phyloP scores from a whole-genome alignment of 768 basidiomycete genomes.

The Boletellus ananiceps region DNA sequence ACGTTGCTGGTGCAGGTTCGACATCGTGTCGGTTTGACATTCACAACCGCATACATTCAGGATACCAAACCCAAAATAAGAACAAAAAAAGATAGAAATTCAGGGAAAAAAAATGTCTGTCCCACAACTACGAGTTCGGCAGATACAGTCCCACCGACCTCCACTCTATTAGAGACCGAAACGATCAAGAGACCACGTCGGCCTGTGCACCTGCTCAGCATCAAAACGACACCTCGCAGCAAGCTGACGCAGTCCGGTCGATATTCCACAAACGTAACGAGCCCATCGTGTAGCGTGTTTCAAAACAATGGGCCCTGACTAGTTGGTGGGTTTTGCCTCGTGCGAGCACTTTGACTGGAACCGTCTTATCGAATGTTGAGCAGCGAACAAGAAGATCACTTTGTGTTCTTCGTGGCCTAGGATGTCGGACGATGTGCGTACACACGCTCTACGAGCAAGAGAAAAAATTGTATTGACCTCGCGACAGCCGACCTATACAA shows the following conservation, averaged over 20 bases:
- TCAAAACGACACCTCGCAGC: constrained; percentile 58
- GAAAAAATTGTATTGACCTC: neutral
- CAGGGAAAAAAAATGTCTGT: constrained; percentile 43
- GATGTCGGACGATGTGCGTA: no score
- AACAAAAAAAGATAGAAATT: neutral
- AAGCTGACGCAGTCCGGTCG: constrained; percentile 35
- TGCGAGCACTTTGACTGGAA: neutral
- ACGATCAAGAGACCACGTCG: constrained; percentile 32
- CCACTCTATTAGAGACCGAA: constrained; percentile 60
- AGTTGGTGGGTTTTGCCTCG: constrained; percentile 34
- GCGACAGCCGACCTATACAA: constrained; percentile 11
- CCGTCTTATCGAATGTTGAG: no score
- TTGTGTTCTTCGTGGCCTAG: no score
- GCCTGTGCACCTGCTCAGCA: constrained; percentile 42
- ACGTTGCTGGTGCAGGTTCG: no score
- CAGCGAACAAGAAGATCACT: no score
- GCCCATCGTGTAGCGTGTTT: constrained; percentile 40
- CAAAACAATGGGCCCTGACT: constrained; percentile 58
- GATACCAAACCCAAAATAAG: constrained; percentile 10
- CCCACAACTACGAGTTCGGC: constrained; percentile 63
- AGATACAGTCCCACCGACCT: constrained; percentile 34
- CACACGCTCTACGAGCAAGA: neutral
- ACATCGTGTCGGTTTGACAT: no score
- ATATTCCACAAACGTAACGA: constrained; percentile 77
- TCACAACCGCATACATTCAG: neutral